Evolutionary conservation across 768 basidiomycete genomes (phyloP), one percentile per base, ranked within the genome.

Genomic region (Gautieria morchelliformis): DNA sequence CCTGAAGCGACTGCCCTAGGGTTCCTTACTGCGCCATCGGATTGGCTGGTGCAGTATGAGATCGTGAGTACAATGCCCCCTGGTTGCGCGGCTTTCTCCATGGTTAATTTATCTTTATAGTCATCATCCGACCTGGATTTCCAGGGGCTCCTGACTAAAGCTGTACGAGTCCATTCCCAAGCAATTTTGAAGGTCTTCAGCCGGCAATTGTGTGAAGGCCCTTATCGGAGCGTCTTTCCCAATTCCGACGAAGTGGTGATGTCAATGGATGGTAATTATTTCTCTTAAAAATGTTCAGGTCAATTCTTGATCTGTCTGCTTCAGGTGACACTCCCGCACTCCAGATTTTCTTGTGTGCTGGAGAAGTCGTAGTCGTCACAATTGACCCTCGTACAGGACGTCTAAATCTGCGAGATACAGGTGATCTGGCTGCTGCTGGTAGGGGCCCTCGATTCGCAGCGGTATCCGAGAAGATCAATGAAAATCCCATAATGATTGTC

Each of bases 301-400:
- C 48, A 15, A 22, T 37, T 46, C 17, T 12, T 30, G n/a, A 49
- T 30, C 42, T n/a, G 32, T 39, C 20, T 57, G 24, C 32, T 51
- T 41, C 60, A 87, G 87, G 74, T 42, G 77, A 77, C 46, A 65
- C 71, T 15, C 77, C 78, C 61, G 80, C 81, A 33, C 75, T 93
- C 46, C 83, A 78, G 27, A 75, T 87, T 11, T 81, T 83, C 62
- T 71, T 93, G 17, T 90, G 87, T 62, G 83, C 83, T 1, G 85
- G 88, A 59, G 87, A 92, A 64, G 71, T 84, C 15, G 83, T 91
- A 19, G 73, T 85, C 22, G 78, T 94, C 48, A 83, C 84, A 4
- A 80, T 95, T 41, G 92, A 94, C 62, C 71, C 83, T 4, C 76
- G 90, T 61, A 92, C 87, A 0, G 93, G 93, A 6, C 79, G 82